Evolutionary conservation across 768 basidiomycete species (phyloP), one percentile per base, ranked within the genome.

Genomic region (Lyophyllum semitale): DNA sequence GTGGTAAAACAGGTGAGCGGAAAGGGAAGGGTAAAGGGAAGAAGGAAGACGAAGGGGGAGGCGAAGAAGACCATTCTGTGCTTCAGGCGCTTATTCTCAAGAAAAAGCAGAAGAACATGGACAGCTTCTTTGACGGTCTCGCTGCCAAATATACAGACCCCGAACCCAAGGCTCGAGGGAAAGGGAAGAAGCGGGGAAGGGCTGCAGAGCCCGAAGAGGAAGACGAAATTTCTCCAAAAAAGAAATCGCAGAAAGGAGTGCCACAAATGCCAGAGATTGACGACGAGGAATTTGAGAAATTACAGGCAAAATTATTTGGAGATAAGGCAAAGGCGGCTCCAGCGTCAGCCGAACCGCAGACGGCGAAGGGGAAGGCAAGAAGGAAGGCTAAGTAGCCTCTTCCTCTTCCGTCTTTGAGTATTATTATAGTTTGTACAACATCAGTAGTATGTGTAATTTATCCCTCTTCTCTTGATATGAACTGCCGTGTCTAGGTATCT

Each of bases 81-180:
- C 76, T 96, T 54, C 87, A 91, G 61, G 91, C 92, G 1, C 75
- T 97, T 52, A 95, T 96, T 53, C 71, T 89, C 55, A 88, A 88
- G 76, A 84, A 84, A 68, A 84, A 85, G 63, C 68, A 77, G 59
- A 84, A 84, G 68, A 83, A 84, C 55, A 79, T 81, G 72, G 81
- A 87, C 58, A 75, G 80, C 44, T 92, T 93, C 69, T 82, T 95
- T 55, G 89, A 95, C 61, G 73, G 72, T 54, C 77, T 93, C 32
- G 89, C 88, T 12, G 80, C 82, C 0, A 93, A 93, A 64, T 93
- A 93, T 63, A 75, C 80, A 25, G 82, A 82, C 35, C 73, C 79
- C 7, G 71, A 77, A 41, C 61, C 74, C 3, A 80, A 77, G 60
- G 70, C 72, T 26, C 75, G 76, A 60, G 76, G 77, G 35, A 85